Evolutionary conservation across 108 stramenopile genomes (phyloP).

Genomic region (Cylindrotheca closterium): DNA sequence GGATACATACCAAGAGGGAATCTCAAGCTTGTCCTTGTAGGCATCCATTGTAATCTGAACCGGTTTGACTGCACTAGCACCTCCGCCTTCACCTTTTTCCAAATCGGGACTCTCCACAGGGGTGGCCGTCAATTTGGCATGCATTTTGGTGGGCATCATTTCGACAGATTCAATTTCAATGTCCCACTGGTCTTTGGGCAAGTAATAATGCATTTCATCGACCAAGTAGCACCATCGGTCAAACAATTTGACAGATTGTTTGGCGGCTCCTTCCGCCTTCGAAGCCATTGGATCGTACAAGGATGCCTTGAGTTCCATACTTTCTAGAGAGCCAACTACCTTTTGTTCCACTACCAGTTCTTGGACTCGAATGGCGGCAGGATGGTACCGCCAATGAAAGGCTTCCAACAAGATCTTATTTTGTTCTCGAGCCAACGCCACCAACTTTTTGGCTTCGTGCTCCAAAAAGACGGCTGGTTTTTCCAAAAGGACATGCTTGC

Average conservation of each 20-base stretch:
- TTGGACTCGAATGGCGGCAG: neutral
- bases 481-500: conserved; percentile 46
- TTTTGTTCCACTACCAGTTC: neutral
- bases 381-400: neutral
- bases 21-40: neutral
- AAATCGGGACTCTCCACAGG: neutral
- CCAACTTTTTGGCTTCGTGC: conserved; percentile 18
- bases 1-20: neutral
- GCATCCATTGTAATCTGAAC: neutral
- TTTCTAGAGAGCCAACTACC: neutral
- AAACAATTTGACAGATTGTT: neutral
- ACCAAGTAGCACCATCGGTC: neutral
- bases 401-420: neutral
- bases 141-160: neutral
- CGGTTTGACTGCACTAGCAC: no score
- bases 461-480: conserved; percentile 27
- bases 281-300: neutral
- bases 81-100: no score
- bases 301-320: neutral
- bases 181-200: neutral
- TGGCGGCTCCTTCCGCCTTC: neutral
- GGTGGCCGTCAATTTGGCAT: neutral
- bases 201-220: neutral
- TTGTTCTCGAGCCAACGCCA: neutral
- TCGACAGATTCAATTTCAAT: neutral